Percentiles rank a stretch among this genome's conserved stretches.
These are phyloP conservation scores for Chrysoporthe deuterocubensis DNA, from an alignment of 2,329 filamentous ascomycete genomes.

Conservation along the genomic window DNA sequence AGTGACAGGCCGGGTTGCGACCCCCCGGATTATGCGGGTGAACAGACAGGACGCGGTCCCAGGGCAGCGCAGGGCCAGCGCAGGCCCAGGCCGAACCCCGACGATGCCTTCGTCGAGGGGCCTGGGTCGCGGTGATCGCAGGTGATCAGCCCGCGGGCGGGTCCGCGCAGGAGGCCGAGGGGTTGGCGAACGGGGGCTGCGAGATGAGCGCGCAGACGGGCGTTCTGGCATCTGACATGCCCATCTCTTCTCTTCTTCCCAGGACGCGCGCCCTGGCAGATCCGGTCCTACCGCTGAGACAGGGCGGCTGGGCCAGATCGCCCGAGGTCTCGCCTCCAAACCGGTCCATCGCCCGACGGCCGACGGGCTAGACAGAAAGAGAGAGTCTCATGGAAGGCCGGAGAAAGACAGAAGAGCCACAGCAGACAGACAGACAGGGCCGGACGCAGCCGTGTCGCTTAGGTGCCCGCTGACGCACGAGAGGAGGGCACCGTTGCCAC, in stretches of 20 bases:
- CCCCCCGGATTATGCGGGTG: neutral
- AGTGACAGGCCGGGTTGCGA: slow-evolving; percentile 1
- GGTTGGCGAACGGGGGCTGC: neutral
- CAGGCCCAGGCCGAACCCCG: neutral
- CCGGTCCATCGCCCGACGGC: neutral
- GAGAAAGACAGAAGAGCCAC: neutral
- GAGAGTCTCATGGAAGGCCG: neutral
- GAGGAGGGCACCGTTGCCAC: neutral
- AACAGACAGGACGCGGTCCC: neutral
- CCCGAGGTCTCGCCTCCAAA: neutral
- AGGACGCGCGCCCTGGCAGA: neutral
- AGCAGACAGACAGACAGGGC: neutral
- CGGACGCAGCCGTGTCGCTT: slow-evolving; percentile 3
- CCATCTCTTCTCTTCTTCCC: neutral
- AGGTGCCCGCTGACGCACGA: slow-evolving; percentile 12
- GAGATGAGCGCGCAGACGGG: neutral
- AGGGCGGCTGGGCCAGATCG: neutral
- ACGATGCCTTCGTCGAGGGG: neutral
- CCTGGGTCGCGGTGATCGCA: neutral
- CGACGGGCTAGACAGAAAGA: neutral
- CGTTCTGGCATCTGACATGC: neutral
- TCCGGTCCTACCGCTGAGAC: slow-evolving; percentile 11
- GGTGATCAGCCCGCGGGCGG: neutral
- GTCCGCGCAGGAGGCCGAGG: neutral
- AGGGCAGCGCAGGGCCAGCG: neutral